These are phyloP conservation scores for Solanum hybrid DNA, from an alignment of 305 asterid species.

Conservation along the genomic window DNA sequence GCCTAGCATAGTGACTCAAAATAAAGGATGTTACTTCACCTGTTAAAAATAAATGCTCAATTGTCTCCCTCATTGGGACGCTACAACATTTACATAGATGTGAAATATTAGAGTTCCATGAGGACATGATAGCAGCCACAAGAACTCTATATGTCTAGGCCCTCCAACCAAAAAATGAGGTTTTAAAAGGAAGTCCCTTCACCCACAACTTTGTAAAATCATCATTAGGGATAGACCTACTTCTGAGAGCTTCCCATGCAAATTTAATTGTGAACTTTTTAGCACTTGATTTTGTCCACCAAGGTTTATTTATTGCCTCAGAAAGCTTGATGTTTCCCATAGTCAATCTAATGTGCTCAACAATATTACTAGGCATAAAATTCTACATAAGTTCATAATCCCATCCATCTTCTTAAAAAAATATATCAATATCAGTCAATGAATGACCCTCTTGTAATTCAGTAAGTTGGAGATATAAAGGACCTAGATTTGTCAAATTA, in stretches of 20 bases:
- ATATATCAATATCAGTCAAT: not conserved
- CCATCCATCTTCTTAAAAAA: not conserved
- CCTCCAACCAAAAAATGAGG: not conserved
- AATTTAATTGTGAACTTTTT: not conserved
- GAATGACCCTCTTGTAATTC: not conserved
- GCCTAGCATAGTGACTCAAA: too few relatives aligned
- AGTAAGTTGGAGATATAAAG: not conserved
- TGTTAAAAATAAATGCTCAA: not conserved
- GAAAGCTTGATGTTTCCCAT: not conserved
- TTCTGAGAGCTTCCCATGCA: not conserved
- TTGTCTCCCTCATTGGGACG: not conserved
- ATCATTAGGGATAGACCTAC: not conserved
- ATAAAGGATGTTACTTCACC: not conserved
- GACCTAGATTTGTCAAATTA: not conserved
- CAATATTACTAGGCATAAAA: too few relatives aligned
- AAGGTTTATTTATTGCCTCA: not conserved
- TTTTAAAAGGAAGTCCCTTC: not conserved
- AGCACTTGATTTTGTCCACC: not conserved
- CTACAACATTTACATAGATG: too few relatives aligned
- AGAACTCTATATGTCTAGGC: not conserved
- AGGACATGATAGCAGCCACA: not conserved
- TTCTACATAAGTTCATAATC: not conserved
- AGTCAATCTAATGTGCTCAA: too few relatives aligned
- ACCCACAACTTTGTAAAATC: not conserved
- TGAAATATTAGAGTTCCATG: not conserved